Evolutionary conservation across 345 rosid genomes (phyloP), one percentile per base, ranked within the genome.

Genomic region (Lagerstroemia speciosa): DNA sequence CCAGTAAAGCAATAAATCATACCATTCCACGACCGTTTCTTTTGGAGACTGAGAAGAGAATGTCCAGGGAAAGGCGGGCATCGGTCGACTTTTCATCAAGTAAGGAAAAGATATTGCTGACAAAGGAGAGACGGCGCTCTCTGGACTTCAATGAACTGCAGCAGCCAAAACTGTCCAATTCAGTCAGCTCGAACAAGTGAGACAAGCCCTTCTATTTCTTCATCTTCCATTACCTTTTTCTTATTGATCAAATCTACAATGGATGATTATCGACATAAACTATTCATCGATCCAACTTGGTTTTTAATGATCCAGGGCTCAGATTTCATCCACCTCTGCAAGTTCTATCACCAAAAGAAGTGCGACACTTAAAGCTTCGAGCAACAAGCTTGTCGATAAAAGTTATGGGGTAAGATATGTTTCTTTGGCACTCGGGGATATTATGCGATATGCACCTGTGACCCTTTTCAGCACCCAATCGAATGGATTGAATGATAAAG

Each of bases 21-120:
- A 80, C 80, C 0, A 71, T 76, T 41, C 82, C 85, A 60, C 78
- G 70, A 17, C 85, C 82, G 32, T 78, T 81, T 65, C 72, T 74
- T 30, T 65, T 78, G 67, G 78, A 75, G 6, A 78, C 80, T 50
- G 85, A 76, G 33, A 78, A 72, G 60, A 73, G 85, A 74, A 75
- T 76, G 72, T 69, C 74, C 1, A 71, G 58, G 61, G 80, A 71
- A 57, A 75, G 72, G 19, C 69, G 45, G 31, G 74, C 32, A 26
- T 76, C 73, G 0, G 43, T 22, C 38, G 75, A 67, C 72, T 62
- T 71, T 16, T 43, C 78, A 66, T 38, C 82, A 26, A 31, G 38
- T 19, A 50, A 45, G 3, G 76, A 69, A 32, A 68, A 57, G 68
- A 68, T 19, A 50, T 11, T n/a, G 46, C 50, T 68, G 17, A 9